Evolutionary conservation across 2,329 filamentous ascomycete genomes (phyloP).

Genomic region (Fusarium haematococcum): DNA sequence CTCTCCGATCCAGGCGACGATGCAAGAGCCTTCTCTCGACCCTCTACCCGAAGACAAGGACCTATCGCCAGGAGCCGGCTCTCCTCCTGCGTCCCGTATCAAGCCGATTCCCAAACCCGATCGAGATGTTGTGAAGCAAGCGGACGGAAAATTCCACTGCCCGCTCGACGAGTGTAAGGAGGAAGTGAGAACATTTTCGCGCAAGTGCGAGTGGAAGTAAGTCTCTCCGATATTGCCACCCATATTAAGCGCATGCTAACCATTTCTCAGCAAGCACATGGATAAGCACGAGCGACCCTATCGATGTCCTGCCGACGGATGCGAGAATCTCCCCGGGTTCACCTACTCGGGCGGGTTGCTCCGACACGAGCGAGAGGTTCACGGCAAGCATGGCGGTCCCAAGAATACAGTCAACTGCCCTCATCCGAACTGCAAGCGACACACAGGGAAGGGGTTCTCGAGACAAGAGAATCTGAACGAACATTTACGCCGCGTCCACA

Average conservation of each 20-base stretch:
- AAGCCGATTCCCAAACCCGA: constrained; percentile 71
- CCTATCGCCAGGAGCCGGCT: constrained; percentile 47
- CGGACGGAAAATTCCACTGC: constrained; percentile 82
- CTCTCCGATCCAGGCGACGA: constrained; percentile 49
- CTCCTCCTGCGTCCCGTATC: constrained; percentile 54
- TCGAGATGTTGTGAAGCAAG: constrained; percentile 70
- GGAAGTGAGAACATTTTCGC: constrained; percentile 73
- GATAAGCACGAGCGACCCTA: constrained; percentile 97
- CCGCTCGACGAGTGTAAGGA: constrained; percentile 76
- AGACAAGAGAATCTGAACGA: constrained; percentile 95
- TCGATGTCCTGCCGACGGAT: constrained; percentile 83
- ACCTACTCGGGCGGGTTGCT: constrained; percentile 93
- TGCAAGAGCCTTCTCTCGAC: constrained; percentile 49
- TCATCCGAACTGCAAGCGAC: constrained; percentile 87
- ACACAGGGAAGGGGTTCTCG: constrained; percentile 89
- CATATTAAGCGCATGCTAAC: constrained; percentile 37
- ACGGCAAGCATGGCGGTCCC: constrained; percentile 88
- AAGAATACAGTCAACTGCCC: constrained; percentile 91
- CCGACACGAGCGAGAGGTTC: constrained; percentile 92
- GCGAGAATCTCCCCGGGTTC: constrained; percentile 92
- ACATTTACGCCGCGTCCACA: constrained; percentile 91
- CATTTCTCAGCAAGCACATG: constrained; percentile 85
- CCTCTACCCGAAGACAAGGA: constrained; percentile 51
- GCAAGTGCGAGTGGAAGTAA: constrained; percentile 96
- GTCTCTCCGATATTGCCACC: constrained; percentile 51